These are phyloP conservation scores for Fraxinus angustifolia DNA, from an alignment of 305 asterid genomes.

Conservation along the genomic window DNA sequence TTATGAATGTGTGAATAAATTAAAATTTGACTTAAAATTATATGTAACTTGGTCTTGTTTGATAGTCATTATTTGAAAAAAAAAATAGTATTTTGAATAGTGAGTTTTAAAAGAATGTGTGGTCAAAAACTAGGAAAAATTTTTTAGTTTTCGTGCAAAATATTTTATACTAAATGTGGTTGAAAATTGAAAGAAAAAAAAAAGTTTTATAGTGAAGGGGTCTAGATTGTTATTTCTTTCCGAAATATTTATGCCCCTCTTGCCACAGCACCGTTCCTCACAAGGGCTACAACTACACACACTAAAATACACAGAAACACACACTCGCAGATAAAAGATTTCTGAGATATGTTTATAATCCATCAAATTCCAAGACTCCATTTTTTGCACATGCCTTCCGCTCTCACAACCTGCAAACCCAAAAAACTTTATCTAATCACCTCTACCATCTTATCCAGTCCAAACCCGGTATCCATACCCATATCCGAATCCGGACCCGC, in stretches of 20 bases:
- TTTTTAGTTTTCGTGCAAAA: too few relatives aligned
- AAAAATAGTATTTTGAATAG: too few relatives aligned
- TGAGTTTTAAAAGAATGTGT: too few relatives aligned
- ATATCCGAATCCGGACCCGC: slow-evolving; percentile 17
- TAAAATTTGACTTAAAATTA: too few relatives aligned
- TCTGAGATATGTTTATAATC: slow-evolving; percentile 43
- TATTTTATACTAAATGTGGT: too few relatives aligned
- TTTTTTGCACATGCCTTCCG: slow-evolving; percentile 28
- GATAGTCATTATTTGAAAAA: too few relatives aligned
- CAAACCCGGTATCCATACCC: slow-evolving; percentile 17
- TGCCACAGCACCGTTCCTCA: not conserved
- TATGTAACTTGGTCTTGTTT: not conserved
- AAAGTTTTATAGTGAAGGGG: not conserved
- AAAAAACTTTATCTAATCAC: slow-evolving; percentile 31
- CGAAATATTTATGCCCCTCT: not conserved
- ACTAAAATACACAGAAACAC: not conserved
- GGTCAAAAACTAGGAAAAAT: too few relatives aligned
- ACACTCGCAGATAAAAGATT: not conserved
- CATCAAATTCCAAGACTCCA: slow-evolving; percentile 52
- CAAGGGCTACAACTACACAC: not conserved
- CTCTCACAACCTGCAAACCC: slow-evolving; percentile 28
- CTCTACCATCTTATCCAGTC: slow-evolving; percentile 51
- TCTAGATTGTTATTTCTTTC: not conserved
- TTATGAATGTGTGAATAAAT: not conserved
- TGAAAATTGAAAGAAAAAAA: too few relatives aligned